phyloP scores from a whole-genome alignment of 495 filamentous ascomycete genomes.

The Saxispiralis lemnorum region DNA sequence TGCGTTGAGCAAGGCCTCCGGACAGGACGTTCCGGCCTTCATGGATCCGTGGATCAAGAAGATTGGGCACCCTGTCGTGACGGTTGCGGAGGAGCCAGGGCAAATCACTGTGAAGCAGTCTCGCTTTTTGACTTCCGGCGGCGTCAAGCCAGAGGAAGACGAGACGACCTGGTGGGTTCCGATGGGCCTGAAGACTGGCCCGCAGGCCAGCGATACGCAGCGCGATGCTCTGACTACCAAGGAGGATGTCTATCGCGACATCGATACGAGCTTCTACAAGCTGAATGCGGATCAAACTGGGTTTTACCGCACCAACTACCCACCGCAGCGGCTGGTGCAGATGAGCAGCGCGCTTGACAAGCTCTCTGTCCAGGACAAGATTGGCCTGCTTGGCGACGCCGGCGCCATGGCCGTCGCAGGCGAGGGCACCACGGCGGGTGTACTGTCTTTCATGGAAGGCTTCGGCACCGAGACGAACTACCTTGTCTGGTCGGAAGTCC shows the following conservation, averaged over 20 bases:
- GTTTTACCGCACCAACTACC: conserved; percentile 88
- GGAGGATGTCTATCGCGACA: conserved; percentile 48
- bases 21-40: conserved; percentile 65
- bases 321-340: conserved; percentile 55
- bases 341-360: conserved; percentile 56
- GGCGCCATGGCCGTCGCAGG: conserved; percentile 78
- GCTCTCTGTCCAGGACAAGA: conserved; percentile 72
- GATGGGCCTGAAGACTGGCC: conserved; percentile 50
- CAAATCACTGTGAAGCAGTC: conserved; percentile 68
- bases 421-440: conserved; percentile 55
- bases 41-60: conserved; percentile 91
- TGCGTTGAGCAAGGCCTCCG: conserved; percentile 74
- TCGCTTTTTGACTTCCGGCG: conserved; percentile 78
- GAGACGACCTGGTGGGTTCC: conserved; percentile 93
- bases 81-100: conserved; percentile 61
- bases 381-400: conserved; percentile 80
- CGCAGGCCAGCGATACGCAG: conserved; percentile 34
- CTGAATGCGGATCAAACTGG: conserved; percentile 74
- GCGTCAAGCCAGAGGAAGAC: conserved; percentile 69
- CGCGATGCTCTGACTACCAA: conserved; percentile 54
- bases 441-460: conserved; percentile 64
- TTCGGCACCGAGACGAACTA: conserved; percentile 66
- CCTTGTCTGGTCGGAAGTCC: conserved; percentile 77
- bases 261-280: conserved; percentile 78
- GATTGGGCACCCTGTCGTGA: conserved; percentile 84